Percentiles rank a stretch among this genome's conserved stretches.
Evolutionary conservation across 2,329 filamentous ascomycete genomes (phyloP).

Genomic region (Neonectria coccinea): DNA sequence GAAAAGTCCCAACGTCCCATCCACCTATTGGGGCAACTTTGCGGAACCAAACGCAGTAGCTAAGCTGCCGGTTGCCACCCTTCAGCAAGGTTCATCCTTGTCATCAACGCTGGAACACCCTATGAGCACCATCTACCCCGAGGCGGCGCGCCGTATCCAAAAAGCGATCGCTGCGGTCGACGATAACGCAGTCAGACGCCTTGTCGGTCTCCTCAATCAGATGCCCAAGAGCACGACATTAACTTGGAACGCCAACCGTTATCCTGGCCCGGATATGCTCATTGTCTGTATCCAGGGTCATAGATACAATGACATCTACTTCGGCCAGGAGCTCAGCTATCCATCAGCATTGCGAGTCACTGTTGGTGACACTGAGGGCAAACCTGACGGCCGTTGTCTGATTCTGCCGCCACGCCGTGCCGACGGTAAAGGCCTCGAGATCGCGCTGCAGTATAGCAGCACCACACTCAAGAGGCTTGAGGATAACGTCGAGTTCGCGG

Average conservation of each 20-base stretch:
- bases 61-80: background rate
- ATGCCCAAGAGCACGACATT: slow-evolving; percentile 25
- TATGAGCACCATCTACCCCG: background rate
- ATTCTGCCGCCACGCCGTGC: slow-evolving; percentile 9
- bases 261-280: slow-evolving; percentile 24
- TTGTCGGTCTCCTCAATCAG: slow-evolving; percentile 24
- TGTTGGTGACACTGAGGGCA: slow-evolving; percentile 20
- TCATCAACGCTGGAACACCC: background rate
- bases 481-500: background rate
- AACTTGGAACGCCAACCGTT: slow-evolving; percentile 27
- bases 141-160: slow-evolving; percentile 9
- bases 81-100: slow-evolving; percentile 5
- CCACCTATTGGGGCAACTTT: slow-evolving; percentile 25
- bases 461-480: slow-evolving; percentile 18
- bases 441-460: slow-evolving; percentile 12
- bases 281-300: slow-evolving; percentile 27
- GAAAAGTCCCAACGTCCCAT: background rate
- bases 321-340: slow-evolving; percentile 9
- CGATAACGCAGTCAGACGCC: slow-evolving; percentile 23
- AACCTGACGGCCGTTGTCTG: slow-evolving; percentile 25
- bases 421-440: background rate
- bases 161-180: slow-evolving; percentile 16
- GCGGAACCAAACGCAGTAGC: slow-evolving; percentile 24
- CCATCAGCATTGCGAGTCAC: slow-evolving; percentile 10
- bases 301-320: slow-evolving; percentile 19